Evolutionary conservation across 2,329 filamentous ascomycete species (phyloP), one percentile per base, ranked within the genome.

Genomic region (Cladosporium austrohemisphaericum): DNA sequence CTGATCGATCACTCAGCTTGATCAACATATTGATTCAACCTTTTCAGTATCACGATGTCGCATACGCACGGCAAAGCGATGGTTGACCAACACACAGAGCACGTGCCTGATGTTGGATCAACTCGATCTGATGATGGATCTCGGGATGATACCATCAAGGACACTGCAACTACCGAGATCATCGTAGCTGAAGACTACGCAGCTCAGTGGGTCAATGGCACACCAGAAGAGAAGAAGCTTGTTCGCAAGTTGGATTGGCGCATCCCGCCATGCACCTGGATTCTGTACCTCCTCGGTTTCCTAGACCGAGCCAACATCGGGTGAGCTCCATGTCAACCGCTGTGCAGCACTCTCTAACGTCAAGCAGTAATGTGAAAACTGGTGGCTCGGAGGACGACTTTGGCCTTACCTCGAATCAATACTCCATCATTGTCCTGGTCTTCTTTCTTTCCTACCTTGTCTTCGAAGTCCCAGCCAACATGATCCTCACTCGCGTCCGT

Each of bases 391-490:
- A 56, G 6, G 51, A 46, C 4, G 68, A 72, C 11, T 52, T 74
- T 16, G 16, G 14, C n/a, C 32, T 50, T 16, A 50, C 35, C 5
- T 50, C 35, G 29, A 40, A 45, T 19, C 32, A 33, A 36, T 38
- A 58, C 38, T 54, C 48, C 23, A 63, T 63, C 20, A 76, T 85
- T 49, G 84, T 84, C 4, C 71, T 88, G 26, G 74, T 88, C 60
- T 89, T 89, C 71, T 89, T 88, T 72, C 74, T 87, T 56, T 78
- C 84, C 18, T 89, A 89, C 64, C 77, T 85, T 52, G 44, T 86
- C 41, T 84, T 88, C 53, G 85, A 90, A 61, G 81, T 84, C 0
- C 84, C 84, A 0, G 84, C 84, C 2, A 88, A 85, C 0, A 70
- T 88, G 35, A 66, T 88, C 23, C 75, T 85, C n/a, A 81, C 85